These are phyloP conservation scores for Annona squamosa DNA, from an alignment of 164 flowering plant genomes.

Conservation along the genomic window DNA sequence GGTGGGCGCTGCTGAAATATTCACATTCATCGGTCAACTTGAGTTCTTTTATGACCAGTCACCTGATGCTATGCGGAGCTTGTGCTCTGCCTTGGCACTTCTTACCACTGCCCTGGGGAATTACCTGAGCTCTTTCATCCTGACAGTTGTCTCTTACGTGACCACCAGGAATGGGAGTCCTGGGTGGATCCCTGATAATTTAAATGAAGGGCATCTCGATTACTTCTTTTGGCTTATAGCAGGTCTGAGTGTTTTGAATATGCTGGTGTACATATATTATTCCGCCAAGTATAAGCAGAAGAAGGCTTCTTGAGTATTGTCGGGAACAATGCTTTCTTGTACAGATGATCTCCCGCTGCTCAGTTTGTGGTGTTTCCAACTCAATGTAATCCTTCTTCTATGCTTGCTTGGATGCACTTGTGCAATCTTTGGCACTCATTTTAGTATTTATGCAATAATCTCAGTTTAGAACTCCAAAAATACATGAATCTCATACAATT, in stretches of 20 bases:
- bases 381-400: background rate
- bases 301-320: slow-evolving; percentile 29
- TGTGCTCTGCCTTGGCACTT: slow-evolving; percentile 55
- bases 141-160: slow-evolving; percentile 43
- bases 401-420: background rate
- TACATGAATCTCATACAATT: no score
- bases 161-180: slow-evolving; percentile 45
- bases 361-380: background rate
- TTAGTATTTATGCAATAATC: background rate
- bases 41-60: slow-evolving; percentile 82
- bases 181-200: slow-evolving; percentile 70
- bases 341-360: background rate
- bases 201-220: slow-evolving; percentile 69
- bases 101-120: slow-evolving; percentile 52
- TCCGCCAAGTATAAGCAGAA: slow-evolving; percentile 44
- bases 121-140: slow-evolving; percentile 58
- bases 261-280: slow-evolving; percentile 42
- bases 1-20: slow-evolving; percentile 61
- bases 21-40: slow-evolving; percentile 59
- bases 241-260: slow-evolving; percentile 49
- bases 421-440: background rate
- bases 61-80: slow-evolving; percentile 74
- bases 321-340: background rate
- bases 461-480: no score
- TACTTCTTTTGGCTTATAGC: slow-evolving; percentile 70